Base-by-base conservation (phyloP, 1,139 yeast genomes). In the Taiozyma sp. region DNA sequence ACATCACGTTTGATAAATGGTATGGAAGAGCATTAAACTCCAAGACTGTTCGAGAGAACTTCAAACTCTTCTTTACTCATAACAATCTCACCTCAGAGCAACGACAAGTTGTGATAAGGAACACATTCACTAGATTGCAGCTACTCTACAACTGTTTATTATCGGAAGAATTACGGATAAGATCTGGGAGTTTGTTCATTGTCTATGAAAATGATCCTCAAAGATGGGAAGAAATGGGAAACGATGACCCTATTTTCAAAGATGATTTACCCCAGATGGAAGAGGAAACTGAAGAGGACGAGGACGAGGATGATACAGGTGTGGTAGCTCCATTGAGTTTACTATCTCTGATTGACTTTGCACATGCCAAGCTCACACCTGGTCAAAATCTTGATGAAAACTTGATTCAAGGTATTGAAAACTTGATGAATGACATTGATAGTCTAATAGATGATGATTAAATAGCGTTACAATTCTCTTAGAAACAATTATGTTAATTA, bases 321-420 rank as follows among this genome's bases (percentile, higher is more conserved):
- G 21, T 45, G 47, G 4, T 26, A 8, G 48, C 59, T 1, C 52
- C 60, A 13, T 50, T 62, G 40, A 59, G 88, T 56, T 70, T 80
- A 8, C 72, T 89, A 46, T 75, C 81, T 45, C 62, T 91, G 50
- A 89, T 93, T 16, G 99, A 93, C 66, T 90, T 93, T 73, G 98
- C 97, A 1, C 98, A 91, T 65, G 80, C 97, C 0, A 77, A 73
- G 56, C 70, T 78, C 53, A 75, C 79, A 0, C 79, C 82, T 0
- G 88, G 86, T 0, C 56, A 75, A 50, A 95, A 95, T 0, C 77
- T 78, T 30, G 97, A 90, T 64, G 85, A 81, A 47, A 85, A 86
- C 61, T 69, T 85, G 5, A 64, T 89, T 4, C 69, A 68, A 29
- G 97, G 96, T 0, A 68, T 89, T 1, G 84, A 83, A 57, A 83